These are phyloP conservation scores for Magnusiomyces paraingens DNA, from an alignment of 1,139 yeast genomes.

Conservation along the genomic window DNA sequence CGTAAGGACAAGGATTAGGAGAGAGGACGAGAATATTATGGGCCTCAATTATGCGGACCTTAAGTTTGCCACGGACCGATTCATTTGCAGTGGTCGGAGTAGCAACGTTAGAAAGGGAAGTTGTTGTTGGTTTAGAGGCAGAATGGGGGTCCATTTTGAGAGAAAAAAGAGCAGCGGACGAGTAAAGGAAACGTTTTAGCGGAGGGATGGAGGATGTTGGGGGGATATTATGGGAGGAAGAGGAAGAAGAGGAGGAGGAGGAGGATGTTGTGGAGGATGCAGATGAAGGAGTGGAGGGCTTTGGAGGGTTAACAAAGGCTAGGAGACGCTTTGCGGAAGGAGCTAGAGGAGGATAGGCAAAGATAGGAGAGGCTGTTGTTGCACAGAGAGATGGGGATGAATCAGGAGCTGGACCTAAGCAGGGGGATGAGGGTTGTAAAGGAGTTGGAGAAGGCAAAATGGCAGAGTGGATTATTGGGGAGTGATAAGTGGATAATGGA, in stretches of 20 bases:
- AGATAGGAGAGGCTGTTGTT: neutral
- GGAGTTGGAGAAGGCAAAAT: neutral
- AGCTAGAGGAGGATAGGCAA: too few species aligned
- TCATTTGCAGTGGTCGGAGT: slow-evolving; percentile 16
- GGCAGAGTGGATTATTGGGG: neutral
- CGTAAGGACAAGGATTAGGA: slow-evolving; percentile 67
- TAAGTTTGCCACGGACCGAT: slow-evolving; percentile 55
- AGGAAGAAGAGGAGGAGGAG: too few species aligned
- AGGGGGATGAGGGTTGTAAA: neutral
- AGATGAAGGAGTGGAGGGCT: too few species aligned
- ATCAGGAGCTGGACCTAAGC: too few species aligned
- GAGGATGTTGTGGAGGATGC: too few species aligned
- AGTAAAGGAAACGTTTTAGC: too few species aligned
- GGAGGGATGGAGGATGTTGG: too few species aligned
- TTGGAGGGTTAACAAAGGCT: too few species aligned
- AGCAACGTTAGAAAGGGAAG: slow-evolving; percentile 14
- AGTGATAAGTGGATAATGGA: neutral
- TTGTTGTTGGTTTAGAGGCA: slow-evolving; percentile 10
- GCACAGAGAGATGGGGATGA: neutral
- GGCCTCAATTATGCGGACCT: slow-evolving; percentile 77
- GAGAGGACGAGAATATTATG: slow-evolving; percentile 52
- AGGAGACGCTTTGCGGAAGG: too few species aligned
- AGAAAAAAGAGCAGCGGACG: too few species aligned
- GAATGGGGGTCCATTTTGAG: too few species aligned
- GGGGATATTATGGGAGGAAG: too few species aligned